Conservation (phyloP, 1,284 basidiomycete genomes). For the Cutaneotrichosporon sp. region DNA sequence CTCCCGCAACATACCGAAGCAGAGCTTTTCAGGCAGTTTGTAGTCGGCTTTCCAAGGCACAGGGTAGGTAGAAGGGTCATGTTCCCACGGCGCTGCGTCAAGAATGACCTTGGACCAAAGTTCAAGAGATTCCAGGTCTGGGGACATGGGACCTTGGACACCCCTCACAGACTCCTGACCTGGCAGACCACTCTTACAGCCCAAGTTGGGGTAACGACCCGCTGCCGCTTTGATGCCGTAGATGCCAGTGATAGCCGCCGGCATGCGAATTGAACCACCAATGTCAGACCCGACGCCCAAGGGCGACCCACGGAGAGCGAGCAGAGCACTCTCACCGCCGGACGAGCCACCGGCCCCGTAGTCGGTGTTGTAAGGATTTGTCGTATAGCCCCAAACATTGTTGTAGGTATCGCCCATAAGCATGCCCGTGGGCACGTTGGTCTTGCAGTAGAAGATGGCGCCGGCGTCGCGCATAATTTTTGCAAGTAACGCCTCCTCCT, state of each 20-base stretch:
- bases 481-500: conserved; percentile 16
- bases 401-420: conserved; percentile 31
- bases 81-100: conserved; percentile 58
- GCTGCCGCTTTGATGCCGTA: conserved; percentile 14
- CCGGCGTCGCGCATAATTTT: conserved; percentile 18
- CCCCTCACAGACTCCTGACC: conserved; percentile 65
- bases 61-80: conserved; percentile 57
- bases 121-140: conserved; percentile 56
- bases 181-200: conserved; percentile 58
- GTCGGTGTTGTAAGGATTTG: conserved; percentile 44
- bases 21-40: conserved; percentile 57
- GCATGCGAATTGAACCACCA: conserved; percentile 56
- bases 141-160: conserved; percentile 63
- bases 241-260: conserved; percentile 13
- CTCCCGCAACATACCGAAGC: conserved; percentile 14
- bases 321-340: conserved; percentile 49
- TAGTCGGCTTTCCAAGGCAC: conserved; percentile 59
- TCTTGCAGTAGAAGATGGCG: conserved; percentile 28
- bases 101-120: conserved; percentile 54
- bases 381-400: conserved; percentile 29
- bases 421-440: conserved; percentile 18
- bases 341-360: conserved; percentile 41
- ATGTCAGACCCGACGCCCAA: conserved; percentile 49
- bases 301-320: conserved; percentile 38
- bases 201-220: conserved; percentile 13